These are phyloP conservation scores for Panaeolus papilionaceus DNA, from an alignment of 768 basidiomycete species.

Conservation along the genomic window DNA sequence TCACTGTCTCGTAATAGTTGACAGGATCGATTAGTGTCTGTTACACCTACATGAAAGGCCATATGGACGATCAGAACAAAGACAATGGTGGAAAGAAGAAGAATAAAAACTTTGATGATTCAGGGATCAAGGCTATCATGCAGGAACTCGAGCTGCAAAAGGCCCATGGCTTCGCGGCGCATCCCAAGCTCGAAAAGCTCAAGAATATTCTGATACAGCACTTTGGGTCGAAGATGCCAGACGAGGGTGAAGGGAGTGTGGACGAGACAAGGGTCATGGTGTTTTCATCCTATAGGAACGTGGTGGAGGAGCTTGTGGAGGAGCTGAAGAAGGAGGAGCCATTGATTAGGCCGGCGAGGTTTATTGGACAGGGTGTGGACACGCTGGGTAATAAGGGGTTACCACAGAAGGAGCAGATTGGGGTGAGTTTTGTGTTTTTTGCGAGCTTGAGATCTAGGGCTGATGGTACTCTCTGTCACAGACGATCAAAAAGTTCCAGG, in stretches of 20 bases:
- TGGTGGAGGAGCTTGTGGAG: slow-evolving; percentile 90
- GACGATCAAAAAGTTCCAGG: slow-evolving; percentile 89
- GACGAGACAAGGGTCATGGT: slow-evolving; percentile 85
- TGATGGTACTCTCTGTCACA: slow-evolving; percentile 35
- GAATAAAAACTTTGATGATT: slow-evolving; percentile 54
- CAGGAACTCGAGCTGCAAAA: slow-evolving; percentile 68
- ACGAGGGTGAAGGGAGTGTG: slow-evolving; percentile 33
- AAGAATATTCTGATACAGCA: slow-evolving; percentile 78
- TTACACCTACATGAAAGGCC: slow-evolving; percentile 62
- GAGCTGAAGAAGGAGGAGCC: slow-evolving; percentile 78
- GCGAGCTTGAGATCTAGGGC: neutral
- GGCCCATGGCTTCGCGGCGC: slow-evolving; percentile 61
- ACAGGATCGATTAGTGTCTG: slow-evolving; percentile 87
- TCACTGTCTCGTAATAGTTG: slow-evolving; percentile 51
- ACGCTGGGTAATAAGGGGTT: slow-evolving; percentile 89
- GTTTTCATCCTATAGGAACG: slow-evolving; percentile 89
- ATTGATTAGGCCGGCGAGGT: slow-evolving; percentile 80
- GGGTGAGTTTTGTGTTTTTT: slow-evolving; percentile 51
- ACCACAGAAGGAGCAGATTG: slow-evolving; percentile 89
- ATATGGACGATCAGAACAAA: slow-evolving; percentile 45
- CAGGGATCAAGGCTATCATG: slow-evolving; percentile 69
- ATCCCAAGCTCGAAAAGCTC: slow-evolving; percentile 94
- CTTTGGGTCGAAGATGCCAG: slow-evolving; percentile 64
- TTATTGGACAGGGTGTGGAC: slow-evolving; percentile 90
- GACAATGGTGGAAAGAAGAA: slow-evolving; percentile 43